Conservation (phyloP, 2,329 filamentous ascomycete genomes). For the Trichoderma semiorbis region DNA sequence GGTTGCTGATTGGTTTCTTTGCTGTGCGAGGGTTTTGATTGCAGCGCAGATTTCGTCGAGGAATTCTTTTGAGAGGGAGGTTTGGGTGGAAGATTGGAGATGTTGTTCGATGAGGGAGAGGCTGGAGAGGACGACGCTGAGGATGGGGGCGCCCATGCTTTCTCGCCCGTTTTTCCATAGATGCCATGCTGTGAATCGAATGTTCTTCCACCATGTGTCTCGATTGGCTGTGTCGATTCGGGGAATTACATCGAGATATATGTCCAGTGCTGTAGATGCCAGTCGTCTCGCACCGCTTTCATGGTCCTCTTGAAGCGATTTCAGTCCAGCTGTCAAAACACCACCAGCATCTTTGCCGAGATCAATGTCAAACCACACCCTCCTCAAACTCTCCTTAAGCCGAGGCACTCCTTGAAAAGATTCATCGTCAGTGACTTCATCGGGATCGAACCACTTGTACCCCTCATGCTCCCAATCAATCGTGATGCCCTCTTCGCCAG, state of each 20-base stretch:
- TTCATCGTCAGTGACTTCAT: conserved; percentile 44
- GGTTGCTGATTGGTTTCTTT: conserved; percentile 26
- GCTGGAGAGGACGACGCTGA: conserved; percentile 45
- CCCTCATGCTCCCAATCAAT: conserved; percentile 62
- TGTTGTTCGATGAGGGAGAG: conserved; percentile 40
- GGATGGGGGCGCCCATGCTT: conserved; percentile 61
- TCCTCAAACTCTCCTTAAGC: conserved; percentile 53
- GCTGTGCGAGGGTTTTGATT: conserved; percentile 20
- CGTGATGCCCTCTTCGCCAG: conserved; percentile 44
- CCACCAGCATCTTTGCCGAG: conserved; percentile 44
- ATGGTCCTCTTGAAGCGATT: conserved; percentile 51
- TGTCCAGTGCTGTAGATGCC: conserved; percentile 49
- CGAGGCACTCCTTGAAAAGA: conserved; percentile 53
- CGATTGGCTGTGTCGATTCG: conserved; percentile 28
- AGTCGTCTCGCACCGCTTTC: conserved; percentile 58
- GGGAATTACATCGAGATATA: conserved; percentile 46
- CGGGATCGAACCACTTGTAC: conserved; percentile 56
- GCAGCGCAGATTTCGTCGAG: conserved; percentile 23
- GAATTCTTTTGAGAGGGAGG: not conserved
- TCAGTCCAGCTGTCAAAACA: conserved; percentile 45
- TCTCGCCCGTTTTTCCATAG: conserved; percentile 63
- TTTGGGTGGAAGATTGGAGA: conserved; percentile 16
- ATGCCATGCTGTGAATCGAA: conserved; percentile 59
- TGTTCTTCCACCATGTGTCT: conserved; percentile 52
- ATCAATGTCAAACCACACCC: conserved; percentile 57